Evolutionary conservation across 768 basidiomycete genomes (phyloP), one percentile per base, ranked within the genome.

Genomic region (Suillus cothurnatus): DNA sequence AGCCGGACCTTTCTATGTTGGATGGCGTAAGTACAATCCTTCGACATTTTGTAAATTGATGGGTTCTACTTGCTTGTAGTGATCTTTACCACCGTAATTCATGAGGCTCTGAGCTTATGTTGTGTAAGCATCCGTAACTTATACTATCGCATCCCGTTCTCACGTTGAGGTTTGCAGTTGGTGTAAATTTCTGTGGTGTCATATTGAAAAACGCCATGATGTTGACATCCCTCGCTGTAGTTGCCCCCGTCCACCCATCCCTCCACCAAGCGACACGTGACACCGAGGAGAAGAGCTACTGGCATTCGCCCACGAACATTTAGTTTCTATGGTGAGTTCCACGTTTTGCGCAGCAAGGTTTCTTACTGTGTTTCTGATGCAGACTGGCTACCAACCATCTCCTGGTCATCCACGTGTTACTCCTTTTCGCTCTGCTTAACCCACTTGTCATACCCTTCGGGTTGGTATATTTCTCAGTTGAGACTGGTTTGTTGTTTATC

Each of bases 1-100:
- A 23, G 91, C 91, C 0, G 93, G 92, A 0, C 92, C 92, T 1
- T 94, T 95, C 70, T 96, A 94, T 75, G 92, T 94, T 64, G 91
- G 92, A 64, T 88, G 94, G 94, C 72, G 92, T 95, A 71, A 78
- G 91, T 86, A 9, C 64, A 19, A 32, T 63, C 23, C 55, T 26
- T 21, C 21, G 14, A 41, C 9, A 11, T 34, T 36, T 26, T 45
- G 55, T 63, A 8, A 26, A 39, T 55, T 58, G 9, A 55, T 34
- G 32, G 52, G 41, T 62, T 31, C 21, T 31, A 17, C 26, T 50
- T 50, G 8, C 59, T 39, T 12, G 21, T 64, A 92, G 90, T 92
- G 34, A 89, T 93, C 61, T 91, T 93, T 71, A 89, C 87, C 58
- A 88, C 86, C 34, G 90, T 86, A 58, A 85, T 92, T 75, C 91